Evolutionary conservation across 2,329 filamentous ascomycete genomes (phyloP).

Genomic region (Eurotiales sp.): DNA sequence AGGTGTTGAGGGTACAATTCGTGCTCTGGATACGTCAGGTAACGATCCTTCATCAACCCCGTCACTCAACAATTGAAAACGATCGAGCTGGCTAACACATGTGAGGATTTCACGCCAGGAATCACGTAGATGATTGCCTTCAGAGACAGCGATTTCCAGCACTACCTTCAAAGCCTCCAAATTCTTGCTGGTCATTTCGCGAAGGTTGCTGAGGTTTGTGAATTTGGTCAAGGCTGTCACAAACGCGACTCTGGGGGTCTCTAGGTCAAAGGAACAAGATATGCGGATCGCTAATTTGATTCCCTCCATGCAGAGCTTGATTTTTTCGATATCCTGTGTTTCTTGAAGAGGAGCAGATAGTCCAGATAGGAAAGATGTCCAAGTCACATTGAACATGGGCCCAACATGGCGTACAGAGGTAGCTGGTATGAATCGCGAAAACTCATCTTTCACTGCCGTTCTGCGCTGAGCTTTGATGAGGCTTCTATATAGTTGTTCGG

Average conservation of each 20-base stretch:
- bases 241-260: constrained; percentile 92
- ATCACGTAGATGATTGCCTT: constrained; percentile 81
- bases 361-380: constrained; percentile 98
- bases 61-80: constrained; percentile 89
- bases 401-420: constrained; percentile 93
- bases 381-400: constrained; percentile 97
- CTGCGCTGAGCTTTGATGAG: constrained; percentile 84
- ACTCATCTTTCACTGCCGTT: constrained; percentile 66
- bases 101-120: constrained; percentile 96
- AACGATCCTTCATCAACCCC: constrained; percentile 90
- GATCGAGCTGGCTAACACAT: constrained; percentile 92
- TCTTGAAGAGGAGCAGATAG: constrained; percentile 92
- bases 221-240: constrained; percentile 89
- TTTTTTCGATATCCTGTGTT: constrained; percentile 85
- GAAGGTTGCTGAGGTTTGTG: constrained; percentile 92
- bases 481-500: constrained; percentile 86
- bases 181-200: constrained; percentile 94
- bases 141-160: constrained; percentile 85
- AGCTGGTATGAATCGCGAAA: constrained; percentile 77
- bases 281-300: constrained; percentile 93
- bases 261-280: constrained; percentile 86
- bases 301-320: constrained; percentile 88
- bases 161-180: constrained; percentile 90
- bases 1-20: constrained; percentile 60
- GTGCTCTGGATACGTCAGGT: constrained; percentile 83